Base-by-base conservation (phyloP, 2,329 filamentous ascomycete genomes). In the Xylaria polymorpha region DNA sequence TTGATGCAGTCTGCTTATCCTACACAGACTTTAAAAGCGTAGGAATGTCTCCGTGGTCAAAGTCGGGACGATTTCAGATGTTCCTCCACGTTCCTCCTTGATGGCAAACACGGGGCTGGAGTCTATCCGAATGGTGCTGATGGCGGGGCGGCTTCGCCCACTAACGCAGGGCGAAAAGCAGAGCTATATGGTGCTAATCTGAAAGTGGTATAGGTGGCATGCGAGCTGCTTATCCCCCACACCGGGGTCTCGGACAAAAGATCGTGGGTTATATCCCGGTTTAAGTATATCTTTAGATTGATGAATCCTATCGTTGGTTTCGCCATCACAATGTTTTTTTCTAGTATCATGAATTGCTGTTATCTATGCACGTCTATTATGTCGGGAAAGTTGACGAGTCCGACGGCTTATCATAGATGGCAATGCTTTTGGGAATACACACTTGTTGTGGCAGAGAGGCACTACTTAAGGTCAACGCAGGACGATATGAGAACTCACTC, bases 171-270 rank as follows among this genome's bases (percentile, higher is more conserved):
- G 46, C 20, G 1, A 37, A 35, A 64, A 35, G 53, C 22, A 59
- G 22, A 20, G 46, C 32, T 7, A 35, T 29, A 37, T 41, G 25
- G 25, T 53, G 41, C 69, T 71, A 66, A 48, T 20, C 66, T 15
- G 18, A 25, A 15, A 20, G n/a, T 3, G 15, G 51, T 18, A 7
- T 61, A 43, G 66, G 7, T 8, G 20, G 62, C 62, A 69, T 74
- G 74, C 68, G 53, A 57, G 64, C 70, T 74, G 74, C 74, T 76
- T 76, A 76, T 76, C 65, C 72, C 71, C 71, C 74, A 74, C 67
- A 43, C 60, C 44, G 32, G 59, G 57, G 48, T 64, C 22, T 20
- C 25, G 50, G 61, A 43, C n/a, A 20, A 41, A 66, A 35, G 51
- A 50, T 58, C 25, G 18, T 6, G 20, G 46, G 4, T 41, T 14